Evolutionary conservation across 2,329 filamentous ascomycete genomes (phyloP), one percentile per base, ranked within the genome.

Genomic region (Xylaria multiplex): DNA sequence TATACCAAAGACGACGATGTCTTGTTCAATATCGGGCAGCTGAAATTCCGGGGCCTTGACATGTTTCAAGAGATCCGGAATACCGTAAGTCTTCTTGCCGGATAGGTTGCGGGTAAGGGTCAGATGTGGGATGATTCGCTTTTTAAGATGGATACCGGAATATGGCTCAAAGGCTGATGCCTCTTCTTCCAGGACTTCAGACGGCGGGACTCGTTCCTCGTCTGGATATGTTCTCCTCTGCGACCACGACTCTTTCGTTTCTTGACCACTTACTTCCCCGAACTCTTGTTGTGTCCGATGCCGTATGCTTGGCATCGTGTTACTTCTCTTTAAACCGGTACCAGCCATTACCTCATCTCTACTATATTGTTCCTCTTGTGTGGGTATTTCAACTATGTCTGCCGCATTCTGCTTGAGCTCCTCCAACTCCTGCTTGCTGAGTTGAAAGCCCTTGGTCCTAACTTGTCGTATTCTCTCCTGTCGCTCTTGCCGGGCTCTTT

Each of bases 1-100:
- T 64, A 97, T 90, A 8, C 89, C 96, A 73, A 98, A 90, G 1
- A 98, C 87, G 7, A 99, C 93, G 74, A 94, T 91, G 77, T 99
- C 95, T 59, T 91, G 89, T 74, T 97, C 93, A 59, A 93, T 84
- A 65, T 91, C 88, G 0, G 96, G 94, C 0, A 95, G 85, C 42
- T 91, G 87, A 76, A 92, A 99, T 37, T 91, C 86, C 0, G 96
- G 96, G 0, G 89, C 88, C 78, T 94, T 97, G 69, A 99, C 89
- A 13, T 87, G 86, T 72, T 89, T 90, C 11, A 98, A 82, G 4
- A 99, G 83, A 69, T 96, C 91, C 6, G 95, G 92, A 67, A 99
- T 85, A 1, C 86, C 86, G 71, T 93, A 91, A 2, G 91, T 83
- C 59, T 91, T 92, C 78, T 96, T 97, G 40, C 88, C 89, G 6